Evolutionary conservation across 2,329 filamentous ascomycete genomes (phyloP).

Genomic region (Pseudofabraea citricarpa): DNA sequence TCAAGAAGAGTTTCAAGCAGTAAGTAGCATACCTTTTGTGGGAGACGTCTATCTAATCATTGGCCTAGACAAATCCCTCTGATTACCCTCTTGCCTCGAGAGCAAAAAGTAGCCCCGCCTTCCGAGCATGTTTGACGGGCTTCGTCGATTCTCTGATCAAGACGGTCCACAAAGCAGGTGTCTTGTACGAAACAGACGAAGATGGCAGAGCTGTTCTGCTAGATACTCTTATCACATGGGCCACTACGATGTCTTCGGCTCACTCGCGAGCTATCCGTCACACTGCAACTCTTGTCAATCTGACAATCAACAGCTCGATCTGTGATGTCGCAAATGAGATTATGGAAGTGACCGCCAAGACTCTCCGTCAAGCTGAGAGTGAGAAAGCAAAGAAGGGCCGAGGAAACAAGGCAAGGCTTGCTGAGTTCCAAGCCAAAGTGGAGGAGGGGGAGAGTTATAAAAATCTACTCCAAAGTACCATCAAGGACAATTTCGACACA

Average conservation of each 20-base stretch:
- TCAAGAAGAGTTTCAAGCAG: slow-evolving; percentile 82
- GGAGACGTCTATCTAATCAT: too few relatives aligned
- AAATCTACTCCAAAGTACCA: slow-evolving; percentile 61
- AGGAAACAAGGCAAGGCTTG: slow-evolving; percentile 74
- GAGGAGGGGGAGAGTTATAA: slow-evolving; percentile 32
- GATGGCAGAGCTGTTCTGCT: slow-evolving; percentile 68
- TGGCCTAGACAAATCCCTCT: slow-evolving; percentile 70
- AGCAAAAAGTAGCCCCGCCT: slow-evolving; percentile 69
- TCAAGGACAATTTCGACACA: slow-evolving; percentile 85
- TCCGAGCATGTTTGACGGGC: slow-evolving; percentile 69
- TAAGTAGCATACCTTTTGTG: too few relatives aligned
- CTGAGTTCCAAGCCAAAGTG: slow-evolving; percentile 67
- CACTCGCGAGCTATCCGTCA: slow-evolving; percentile 86
- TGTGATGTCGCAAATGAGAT: slow-evolving; percentile 69
- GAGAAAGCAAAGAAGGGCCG: slow-evolving; percentile 64
- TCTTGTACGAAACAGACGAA: slow-evolving; percentile 77
- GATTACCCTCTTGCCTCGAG: slow-evolving; percentile 91
- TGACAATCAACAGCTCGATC: slow-evolving; percentile 74
- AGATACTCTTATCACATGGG: slow-evolving; percentile 87
- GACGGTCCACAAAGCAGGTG: slow-evolving; percentile 74
- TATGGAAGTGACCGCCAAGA: slow-evolving; percentile 67
- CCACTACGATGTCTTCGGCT: slow-evolving; percentile 86
- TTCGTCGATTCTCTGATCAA: slow-evolving; percentile 77
- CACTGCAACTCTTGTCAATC: slow-evolving; percentile 80
- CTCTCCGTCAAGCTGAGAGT: slow-evolving; percentile 72